Percentiles rank a stretch among this genome's conserved stretches.
Evolutionary conservation across 2,329 filamentous ascomycete species (phyloP).

Genomic region (Didymella exigua): DNA sequence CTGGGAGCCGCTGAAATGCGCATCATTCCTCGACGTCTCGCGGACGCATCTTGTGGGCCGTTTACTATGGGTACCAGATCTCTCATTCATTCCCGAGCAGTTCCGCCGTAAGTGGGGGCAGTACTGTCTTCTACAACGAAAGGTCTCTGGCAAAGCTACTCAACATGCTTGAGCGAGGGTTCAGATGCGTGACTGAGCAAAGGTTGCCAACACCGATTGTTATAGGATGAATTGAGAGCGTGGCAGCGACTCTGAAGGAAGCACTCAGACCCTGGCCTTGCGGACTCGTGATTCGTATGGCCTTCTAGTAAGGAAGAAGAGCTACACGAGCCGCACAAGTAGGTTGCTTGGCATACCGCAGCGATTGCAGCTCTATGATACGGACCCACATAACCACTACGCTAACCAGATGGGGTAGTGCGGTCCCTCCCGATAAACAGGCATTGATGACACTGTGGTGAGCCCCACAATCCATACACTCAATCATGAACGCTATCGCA

Average conservation of each 20-base stretch:
- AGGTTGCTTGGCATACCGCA: constrained; percentile 6
- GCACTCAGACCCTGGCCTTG: neutral
- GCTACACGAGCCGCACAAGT: constrained; percentile 4
- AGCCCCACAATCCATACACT: constrained; percentile 24
- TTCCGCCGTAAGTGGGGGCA: constrained; percentile 80
- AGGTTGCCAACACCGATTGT: neutral
- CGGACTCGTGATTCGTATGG: neutral
- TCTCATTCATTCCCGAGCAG: constrained; percentile 69
- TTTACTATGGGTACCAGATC: constrained; percentile 80
- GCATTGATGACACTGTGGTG: constrained; percentile 20
- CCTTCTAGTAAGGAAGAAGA: constrained; percentile 1
- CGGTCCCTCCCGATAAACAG: constrained; percentile 24
- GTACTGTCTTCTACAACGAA: constrained; percentile 79
- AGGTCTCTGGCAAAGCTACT: neutral
- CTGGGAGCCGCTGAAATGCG: constrained; percentile 80
- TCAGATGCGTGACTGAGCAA: neutral
- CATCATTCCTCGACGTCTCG: constrained; percentile 79
- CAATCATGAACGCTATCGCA: constrained; percentile 20
- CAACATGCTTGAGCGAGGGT: neutral
- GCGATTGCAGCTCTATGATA: constrained; percentile 9
- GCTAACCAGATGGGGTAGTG: constrained; percentile 32
- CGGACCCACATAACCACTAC: constrained; percentile 8
- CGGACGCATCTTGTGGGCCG: constrained; percentile 76
- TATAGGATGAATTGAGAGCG: constrained; percentile 10
- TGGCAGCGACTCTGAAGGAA: neutral